Evolutionary conservation across 108 stramenopile species (phyloP), one percentile per base, ranked within the genome.

Genomic region (Conticribra weissflogii): DNA sequence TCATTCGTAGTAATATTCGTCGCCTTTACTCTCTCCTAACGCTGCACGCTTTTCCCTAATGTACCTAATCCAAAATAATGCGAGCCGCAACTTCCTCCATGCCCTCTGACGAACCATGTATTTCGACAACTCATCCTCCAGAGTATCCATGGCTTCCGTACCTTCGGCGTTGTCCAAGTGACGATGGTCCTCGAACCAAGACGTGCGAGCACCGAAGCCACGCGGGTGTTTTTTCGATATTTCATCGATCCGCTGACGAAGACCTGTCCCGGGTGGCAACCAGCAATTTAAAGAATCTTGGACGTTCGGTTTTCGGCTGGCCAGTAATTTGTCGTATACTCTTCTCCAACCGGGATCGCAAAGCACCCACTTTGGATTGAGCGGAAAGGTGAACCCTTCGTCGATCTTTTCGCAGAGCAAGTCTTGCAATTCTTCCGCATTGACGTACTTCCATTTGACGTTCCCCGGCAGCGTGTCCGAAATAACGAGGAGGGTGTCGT

Each of bases 311-410:
- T 55, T 59, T 32, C 83, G 47, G 44, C 78, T 80, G 7, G 71
- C 63, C 66, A 87, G 56, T 22, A 89, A 57, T 53, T 81, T 63
- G 65, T 89, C 84, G 67, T 86, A 89, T 1, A 89, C 71, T 41
- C 81, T 41, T 55, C 81, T 85, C 88, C 88, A 89, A 12, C 88
- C 88, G 21, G 84, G 84, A 78, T 89, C 88, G 60, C 84, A 85
- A 18, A 89, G 64, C 3, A 89, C 76, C 88, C 85, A 86, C 70
- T 82, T 72, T 53, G 44, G 46, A 46, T 34, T 5, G 45, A 34
- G 22, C 2, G 25, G 86, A 59, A 86, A 86, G 14, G 83, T 81
- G 31, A 74, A 86, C 16, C 86, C 86, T 16, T 72, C 71, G 28
- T 82, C 69, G 61, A 86, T 84, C 48, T 81, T 83, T 18, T 76